Evolutionary conservation across 345 rosid species (phyloP).

Genomic region (Ricinus communis): DNA sequence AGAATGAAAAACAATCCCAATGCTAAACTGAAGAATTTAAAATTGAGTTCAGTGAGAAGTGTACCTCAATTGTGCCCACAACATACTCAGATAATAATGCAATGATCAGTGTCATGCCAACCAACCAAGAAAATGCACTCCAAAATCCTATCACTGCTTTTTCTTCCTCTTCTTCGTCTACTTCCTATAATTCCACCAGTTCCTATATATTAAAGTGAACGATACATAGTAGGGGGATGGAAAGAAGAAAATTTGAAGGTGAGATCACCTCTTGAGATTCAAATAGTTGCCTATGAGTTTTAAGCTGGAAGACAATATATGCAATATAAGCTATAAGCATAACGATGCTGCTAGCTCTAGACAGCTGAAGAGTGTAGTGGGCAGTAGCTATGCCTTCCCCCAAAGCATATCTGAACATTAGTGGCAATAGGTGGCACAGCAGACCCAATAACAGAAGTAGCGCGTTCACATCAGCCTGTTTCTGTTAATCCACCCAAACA

Average conservation of each 20-base stretch:
- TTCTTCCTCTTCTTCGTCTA: constrained; percentile 57
- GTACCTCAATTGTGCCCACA: constrained; percentile 90
- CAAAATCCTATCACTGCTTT: constrained; percentile 75
- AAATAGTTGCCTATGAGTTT: constrained; percentile 73
- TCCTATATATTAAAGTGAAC: constrained; percentile 21
- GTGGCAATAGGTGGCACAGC: constrained; percentile 75
- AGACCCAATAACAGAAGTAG: constrained; percentile 65
- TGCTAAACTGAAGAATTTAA: no score
- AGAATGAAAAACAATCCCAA: no score
- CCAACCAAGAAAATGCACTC: constrained; percentile 78
- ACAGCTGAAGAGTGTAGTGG: constrained; percentile 47
- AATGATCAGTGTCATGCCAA: constrained; percentile 66
- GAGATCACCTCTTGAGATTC: constrained; percentile 36
- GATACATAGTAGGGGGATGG: no score
- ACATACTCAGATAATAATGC: constrained; percentile 84
- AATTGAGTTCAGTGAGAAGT: no score
- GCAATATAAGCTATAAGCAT: constrained; percentile 38
- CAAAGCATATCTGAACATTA: constrained; percentile 51
- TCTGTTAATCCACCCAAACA: constrained; percentile 42
- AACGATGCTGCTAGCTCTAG: constrained; percentile 79
- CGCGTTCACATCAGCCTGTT: constrained; percentile 81
- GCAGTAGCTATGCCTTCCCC: constrained; percentile 23
- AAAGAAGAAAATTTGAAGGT: no score
- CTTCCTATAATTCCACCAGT: constrained; percentile 20
- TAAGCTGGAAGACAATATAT: constrained; percentile 81